phyloP scores from a whole-genome alignment of 345 rosid species.

The Nephelium lappaceum region DNA sequence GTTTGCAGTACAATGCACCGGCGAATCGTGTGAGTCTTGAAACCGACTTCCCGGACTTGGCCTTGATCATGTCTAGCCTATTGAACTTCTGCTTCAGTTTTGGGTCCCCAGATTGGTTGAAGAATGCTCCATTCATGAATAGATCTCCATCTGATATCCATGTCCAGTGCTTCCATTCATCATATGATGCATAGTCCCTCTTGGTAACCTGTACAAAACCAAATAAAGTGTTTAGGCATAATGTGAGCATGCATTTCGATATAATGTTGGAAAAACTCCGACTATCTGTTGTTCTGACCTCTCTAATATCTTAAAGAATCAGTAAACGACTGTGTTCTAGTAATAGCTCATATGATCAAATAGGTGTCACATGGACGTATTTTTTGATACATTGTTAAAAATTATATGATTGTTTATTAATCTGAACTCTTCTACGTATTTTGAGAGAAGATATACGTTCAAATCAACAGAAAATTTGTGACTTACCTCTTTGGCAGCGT shows the following conservation, averaged over 20 bases:
- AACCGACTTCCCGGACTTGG: conserved; percentile 34
- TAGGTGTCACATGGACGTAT: no score
- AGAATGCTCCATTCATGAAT: conserved; percentile 64
- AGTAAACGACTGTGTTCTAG: no score
- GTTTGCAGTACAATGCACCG: conserved; percentile 42
- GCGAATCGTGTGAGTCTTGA: conserved; percentile 41
- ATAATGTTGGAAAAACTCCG: no score
- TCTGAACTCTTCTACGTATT: no score
- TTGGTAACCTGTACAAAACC: conserved; percentile 50
- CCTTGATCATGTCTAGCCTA: conserved; percentile 37
- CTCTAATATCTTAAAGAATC: no score
- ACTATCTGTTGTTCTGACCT: no score
- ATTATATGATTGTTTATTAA: no score
- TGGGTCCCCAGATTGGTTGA: conserved; percentile 51
- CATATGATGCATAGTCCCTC: conserved; percentile 46
- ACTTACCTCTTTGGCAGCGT: conserved; percentile 48
- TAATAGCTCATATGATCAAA: no score
- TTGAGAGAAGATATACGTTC: no score
- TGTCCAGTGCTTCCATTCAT: conserved; percentile 63
- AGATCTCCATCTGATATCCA: conserved; percentile 75
- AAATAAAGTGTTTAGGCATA: not conserved
- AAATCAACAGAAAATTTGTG: not conserved
- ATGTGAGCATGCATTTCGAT: not conserved
- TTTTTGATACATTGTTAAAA: no score
- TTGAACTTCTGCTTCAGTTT: conserved; percentile 4